Base-by-base conservation (phyloP, 2,329 filamentous ascomycete genomes). In the Epichloe bromicola region DNA sequence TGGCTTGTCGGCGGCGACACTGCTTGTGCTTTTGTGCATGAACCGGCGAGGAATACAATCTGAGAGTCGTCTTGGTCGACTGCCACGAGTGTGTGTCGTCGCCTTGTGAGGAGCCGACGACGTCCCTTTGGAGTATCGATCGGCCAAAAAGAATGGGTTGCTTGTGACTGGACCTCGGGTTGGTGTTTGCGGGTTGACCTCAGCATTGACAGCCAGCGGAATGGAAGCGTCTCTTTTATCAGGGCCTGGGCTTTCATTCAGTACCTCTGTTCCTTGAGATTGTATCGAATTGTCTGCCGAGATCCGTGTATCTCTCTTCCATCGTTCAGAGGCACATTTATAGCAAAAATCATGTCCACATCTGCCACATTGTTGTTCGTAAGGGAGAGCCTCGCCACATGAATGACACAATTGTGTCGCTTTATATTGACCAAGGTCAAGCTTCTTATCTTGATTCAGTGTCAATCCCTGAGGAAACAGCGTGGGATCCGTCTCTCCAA, bases 291-390 rank as follows among this genome's bases (percentile, higher is more conserved):
- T 40, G n/a, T 39, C 26, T 40, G 26, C 14, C 17, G n/a, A 33
- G 17, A 12, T 10, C 23, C 5, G 10, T 33, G 30, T 17, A 20
- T 40, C 26, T 34, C 33, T 17, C 39, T 52, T 40, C 14, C 54
- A 50, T n/a, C 67, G 51, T 48, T 72, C 66, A 42, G 64, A 67
- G 8, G 60, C 63, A 55, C 76, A 79, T 50, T 71, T 71, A 34
- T 62, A 54, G 56, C 76, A 80, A 15, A 75, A 68, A 10, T 65
- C 67, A 58, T 80, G 77, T 1, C 72, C 74, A 55, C 76, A 80
- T 41, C 67, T 67, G 33, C 64, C 59, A 55, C 75, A 80, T 44
- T 66, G 65, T 8, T 63, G 63, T 33, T 65, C 62, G 12, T 65
- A 62, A 43, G 58, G 63, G 38, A 72, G 66, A 40, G 62, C 64